Evolutionary conservation across 768 basidiomycete genomes (phyloP), one percentile per base, ranked within the genome.

Genomic region (Mycena leptocephala): DNA sequence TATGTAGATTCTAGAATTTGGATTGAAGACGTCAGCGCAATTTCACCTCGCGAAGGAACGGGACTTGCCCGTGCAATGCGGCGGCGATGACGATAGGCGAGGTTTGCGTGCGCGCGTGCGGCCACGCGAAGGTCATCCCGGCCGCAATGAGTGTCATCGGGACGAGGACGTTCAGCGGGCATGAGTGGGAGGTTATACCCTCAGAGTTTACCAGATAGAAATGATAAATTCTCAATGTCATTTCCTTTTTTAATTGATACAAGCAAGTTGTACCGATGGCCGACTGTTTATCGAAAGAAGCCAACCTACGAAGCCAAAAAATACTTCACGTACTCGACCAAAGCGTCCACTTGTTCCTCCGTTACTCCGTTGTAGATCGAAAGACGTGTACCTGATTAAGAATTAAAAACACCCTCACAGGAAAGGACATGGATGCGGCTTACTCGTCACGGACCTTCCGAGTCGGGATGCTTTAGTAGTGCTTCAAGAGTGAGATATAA

Each of bases 281-380:
- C n/a, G n/a, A n/a, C n/a, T n/a, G n/a, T n/a, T n/a, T n/a, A n/a
- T n/a, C n/a, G n/a, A n/a, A n/a, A n/a, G n/a, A 37, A 37, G 35
- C 13, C 35, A 37, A 37, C 35, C 13, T 37, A 37, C 35, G n/a
- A n/a, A n/a, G 64, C 66, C 58, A 90, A 79, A 77, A 93, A 95
- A 51, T 91, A 88, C 43, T 86, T 84, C 80, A 94, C 92, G 77
- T 93, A 95, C 0, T 83, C 86, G 51, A 94, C 87, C 28, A 95
- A 82, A 58, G 83, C 85, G 69, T 95, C 91, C 0, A 93, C 92
- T 72, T 94, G 90, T 71, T 94, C 92, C 78, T 95, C 92, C 3
- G 93, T 93, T 53, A 97, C 88, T 33, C 96, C 96, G 77, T 98
- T 98, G 85, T 98, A 98, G 11, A 98, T 86, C n/a, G 96, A 97